phyloP scores from a whole-genome alignment of 2,329 filamentous ascomycete species.

The Scytalidium lignicola region DNA sequence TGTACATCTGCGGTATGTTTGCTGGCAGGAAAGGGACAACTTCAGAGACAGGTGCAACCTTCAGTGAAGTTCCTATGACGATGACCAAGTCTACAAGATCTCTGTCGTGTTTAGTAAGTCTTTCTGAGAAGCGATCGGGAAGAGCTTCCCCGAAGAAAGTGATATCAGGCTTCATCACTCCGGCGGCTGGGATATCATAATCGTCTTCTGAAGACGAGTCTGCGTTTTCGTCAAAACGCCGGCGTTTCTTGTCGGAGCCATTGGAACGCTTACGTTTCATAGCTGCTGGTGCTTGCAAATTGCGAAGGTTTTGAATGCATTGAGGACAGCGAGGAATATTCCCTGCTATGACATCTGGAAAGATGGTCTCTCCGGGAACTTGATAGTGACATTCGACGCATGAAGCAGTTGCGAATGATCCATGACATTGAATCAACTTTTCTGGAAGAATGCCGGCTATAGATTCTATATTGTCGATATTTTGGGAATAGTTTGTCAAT shows the following conservation, averaged over 20 bases:
- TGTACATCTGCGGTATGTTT: conserved; percentile 85
- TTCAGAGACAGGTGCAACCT: conserved; percentile 91
- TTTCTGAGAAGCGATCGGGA: conserved; percentile 74
- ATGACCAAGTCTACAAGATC: conserved; percentile 82
- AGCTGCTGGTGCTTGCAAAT: conserved; percentile 44
- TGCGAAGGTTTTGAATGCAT: conserved; percentile 55
- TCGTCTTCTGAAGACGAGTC: conserved; percentile 42
- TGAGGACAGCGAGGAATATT: conserved; percentile 71
- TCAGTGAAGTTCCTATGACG: conserved; percentile 92
- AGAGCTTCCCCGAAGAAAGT: conserved; percentile 95
- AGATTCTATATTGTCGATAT: conserved; percentile 93
- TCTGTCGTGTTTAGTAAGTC: conserved; percentile 76
- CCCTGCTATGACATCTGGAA: conserved; percentile 70
- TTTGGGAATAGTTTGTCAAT: conserved; percentile 96
- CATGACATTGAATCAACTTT: conserved; percentile 92
- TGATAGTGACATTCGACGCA: conserved; percentile 78
- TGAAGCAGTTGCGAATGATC: conserved; percentile 87
- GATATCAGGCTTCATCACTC: conserved; percentile 95
- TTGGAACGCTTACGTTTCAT: conserved; percentile 51
- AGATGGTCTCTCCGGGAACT: conserved; percentile 72
- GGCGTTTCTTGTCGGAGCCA: conserved; percentile 43
- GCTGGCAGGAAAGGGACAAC: conserved; percentile 75
- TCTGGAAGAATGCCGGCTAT: conserved; percentile 75
- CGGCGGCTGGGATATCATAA: conserved; percentile 61
- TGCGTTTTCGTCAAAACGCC: conserved; percentile 18